Conservation (phyloP, 345 rosid genomes). For the Syzygium oleosum region DNA sequence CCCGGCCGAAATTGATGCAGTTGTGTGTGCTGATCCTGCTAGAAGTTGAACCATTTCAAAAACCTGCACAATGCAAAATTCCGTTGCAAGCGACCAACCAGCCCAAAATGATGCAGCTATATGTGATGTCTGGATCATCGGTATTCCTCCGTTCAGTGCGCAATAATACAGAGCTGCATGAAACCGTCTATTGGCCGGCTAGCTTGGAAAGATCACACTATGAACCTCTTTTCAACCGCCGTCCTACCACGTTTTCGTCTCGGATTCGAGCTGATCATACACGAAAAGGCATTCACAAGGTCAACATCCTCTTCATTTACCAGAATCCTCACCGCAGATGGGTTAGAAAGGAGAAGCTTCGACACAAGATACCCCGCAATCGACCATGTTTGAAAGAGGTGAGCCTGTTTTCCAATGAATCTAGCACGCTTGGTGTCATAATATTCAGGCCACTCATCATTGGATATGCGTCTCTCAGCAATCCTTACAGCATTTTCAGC, state of each 20-base stretch:
- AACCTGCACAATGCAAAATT: neutral
- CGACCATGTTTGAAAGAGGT: conserved; percentile 81
- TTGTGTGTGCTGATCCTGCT: neutral
- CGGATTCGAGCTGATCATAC: conserved; percentile 58
- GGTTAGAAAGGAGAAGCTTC: conserved; percentile 67
- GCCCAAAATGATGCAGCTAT: neutral
- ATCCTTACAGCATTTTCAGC: conserved; percentile 66
- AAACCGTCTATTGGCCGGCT: neutral
- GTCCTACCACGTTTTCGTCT: conserved; percentile 54
- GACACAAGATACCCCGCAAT: conserved; percentile 89
- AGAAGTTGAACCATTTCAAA: neutral
- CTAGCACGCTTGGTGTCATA: conserved; percentile 70
- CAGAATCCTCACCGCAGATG: conserved; percentile 49
- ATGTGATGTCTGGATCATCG: neutral
- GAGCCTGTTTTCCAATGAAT: conserved; percentile 88
- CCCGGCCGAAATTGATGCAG: neutral
- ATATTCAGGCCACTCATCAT: conserved; percentile 92
- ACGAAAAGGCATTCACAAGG: conserved; percentile 53
- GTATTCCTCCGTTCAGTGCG: neutral
- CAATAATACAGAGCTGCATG: neutral
- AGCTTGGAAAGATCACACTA: conserved; percentile 20
- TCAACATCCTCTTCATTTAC: conserved; percentile 68
- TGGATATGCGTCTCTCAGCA: conserved; percentile 59
- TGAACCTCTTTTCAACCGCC: conserved; percentile 38
- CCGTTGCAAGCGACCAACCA: neutral